phyloP scores from a whole-genome alignment of 2,329 filamentous ascomycete species.

The Monosporascus cannonballus region DNA sequence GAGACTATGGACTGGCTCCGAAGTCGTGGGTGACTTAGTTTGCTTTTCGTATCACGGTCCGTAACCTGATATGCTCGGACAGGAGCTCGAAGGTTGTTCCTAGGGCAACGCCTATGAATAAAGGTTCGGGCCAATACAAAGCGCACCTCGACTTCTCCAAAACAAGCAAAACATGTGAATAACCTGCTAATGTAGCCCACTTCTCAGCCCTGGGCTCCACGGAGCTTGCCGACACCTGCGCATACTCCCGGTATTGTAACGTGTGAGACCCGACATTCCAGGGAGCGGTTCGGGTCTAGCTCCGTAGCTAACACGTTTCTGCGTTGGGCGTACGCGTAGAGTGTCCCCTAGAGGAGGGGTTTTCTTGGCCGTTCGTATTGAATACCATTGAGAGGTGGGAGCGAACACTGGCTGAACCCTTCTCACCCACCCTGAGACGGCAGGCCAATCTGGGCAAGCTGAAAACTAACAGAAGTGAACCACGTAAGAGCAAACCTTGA shows the following conservation, averaged over 20 bases:
- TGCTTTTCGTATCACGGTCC: too few relatives aligned
- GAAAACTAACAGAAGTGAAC: background rate
- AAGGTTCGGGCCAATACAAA: too few relatives aligned
- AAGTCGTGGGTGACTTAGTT: too few relatives aligned
- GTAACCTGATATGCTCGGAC: too few relatives aligned
- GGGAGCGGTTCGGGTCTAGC: background rate
- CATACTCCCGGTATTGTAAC: background rate
- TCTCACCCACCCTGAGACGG: background rate
- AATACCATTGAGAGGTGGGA: background rate
- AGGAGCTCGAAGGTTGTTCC: too few relatives aligned
- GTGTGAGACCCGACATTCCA: background rate
- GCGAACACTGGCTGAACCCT: background rate
- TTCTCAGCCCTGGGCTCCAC: background rate
- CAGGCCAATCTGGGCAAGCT: too few relatives aligned
- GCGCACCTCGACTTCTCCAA: too few relatives aligned
- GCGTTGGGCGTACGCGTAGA: background rate
- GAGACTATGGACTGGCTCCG: background rate
- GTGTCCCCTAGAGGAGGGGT: too few relatives aligned
- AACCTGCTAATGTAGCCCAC: background rate
- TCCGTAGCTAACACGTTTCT: background rate
- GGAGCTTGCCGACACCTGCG: background rate
- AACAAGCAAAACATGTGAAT: too few relatives aligned
- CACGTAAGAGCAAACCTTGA: background rate
- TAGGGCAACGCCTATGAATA: too few relatives aligned
- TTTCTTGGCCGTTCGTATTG: background rate